Base-by-base conservation (phyloP, 306 rosid species). In the Quercus aquifolioides region DNA sequence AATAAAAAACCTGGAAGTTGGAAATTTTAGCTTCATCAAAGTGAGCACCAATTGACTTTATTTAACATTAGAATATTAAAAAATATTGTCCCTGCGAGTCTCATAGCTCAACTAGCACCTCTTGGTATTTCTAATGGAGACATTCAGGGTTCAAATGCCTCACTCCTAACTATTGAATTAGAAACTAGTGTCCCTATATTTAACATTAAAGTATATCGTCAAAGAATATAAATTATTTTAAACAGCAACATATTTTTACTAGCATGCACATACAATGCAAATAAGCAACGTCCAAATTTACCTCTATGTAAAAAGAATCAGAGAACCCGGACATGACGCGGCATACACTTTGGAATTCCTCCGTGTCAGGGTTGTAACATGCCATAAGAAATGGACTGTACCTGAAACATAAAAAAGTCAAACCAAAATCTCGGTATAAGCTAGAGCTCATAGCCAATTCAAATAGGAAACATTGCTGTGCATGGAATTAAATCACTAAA, bases 341-440 rank as follows among this genome's bases (percentile, higher is more conserved):
- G 81, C 98, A 94, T 67, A 94, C 94, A 5, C 98, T 94, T 87
- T 94, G 96, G 76, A 89, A 92, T 79, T 94, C 97, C 79, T 92
- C 96, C 20, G 91, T 92, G 73, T 92, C 98, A 56, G 96, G 94
- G 80, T 89, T 85, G 78, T 84, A 92, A 82, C 98, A 94, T 43
- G 98, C 97, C 98, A 94, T 85, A 33, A 94, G 96, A 91, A 94
- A 94, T 70, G 98, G 98, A 82, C 97, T 94, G 79, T 84, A 92
- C 97, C 97, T 94, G 98, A 28, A 80, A 84, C 64, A 83, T 54
- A 49, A 72, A 68, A 41, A 46, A 64, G 69, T 46, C 68, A 77
- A 54, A 75, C 71, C 46, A 3, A 79, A 74, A 21, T 56, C 23
- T 17, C 8, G 0, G 10, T 31, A 2, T 6, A 35, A 13, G 4